Evolutionary conservation across 352 stramenopile species (phyloP).

Genomic region (Sclerospora graminicola): DNA sequence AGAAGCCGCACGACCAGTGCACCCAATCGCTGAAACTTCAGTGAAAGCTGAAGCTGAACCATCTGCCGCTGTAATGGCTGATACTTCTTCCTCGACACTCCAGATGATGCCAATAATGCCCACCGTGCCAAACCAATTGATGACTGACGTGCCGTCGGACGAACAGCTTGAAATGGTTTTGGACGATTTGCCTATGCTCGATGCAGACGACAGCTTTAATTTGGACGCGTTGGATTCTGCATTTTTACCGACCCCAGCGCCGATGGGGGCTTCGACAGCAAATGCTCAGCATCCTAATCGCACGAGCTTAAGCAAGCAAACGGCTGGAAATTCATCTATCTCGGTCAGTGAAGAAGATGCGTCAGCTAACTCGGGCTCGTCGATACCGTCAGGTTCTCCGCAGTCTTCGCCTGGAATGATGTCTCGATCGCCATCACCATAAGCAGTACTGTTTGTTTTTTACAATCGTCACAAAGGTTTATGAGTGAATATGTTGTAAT

Average conservation of each 20-base stretch:
- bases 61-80: neutral
- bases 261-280: constrained; percentile 3
- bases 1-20: neutral
- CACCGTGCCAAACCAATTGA: constrained; percentile 22
- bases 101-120: constrained; percentile 22
- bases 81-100: constrained; percentile 2
- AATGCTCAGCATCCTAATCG: constrained; percentile 9
- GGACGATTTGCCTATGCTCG: constrained; percentile 63
- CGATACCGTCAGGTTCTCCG: constrained; percentile 43
- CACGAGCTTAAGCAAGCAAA: constrained; percentile 28
- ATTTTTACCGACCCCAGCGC: constrained; percentile 18
- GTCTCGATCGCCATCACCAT: constrained; percentile 56
- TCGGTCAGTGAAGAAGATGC: constrained; percentile 35
- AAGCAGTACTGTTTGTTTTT: too few relatives aligned
- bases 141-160: constrained; percentile 39
- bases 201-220: constrained; percentile 54
- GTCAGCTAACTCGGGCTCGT: constrained; percentile 52
- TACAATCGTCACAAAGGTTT: too few relatives aligned
- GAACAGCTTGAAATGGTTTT: constrained; percentile 64
- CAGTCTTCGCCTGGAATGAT: constrained; percentile 39
- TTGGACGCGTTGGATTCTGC: constrained; percentile 27
- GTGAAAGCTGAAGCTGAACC: constrained; percentile 9
- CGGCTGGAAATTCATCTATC: constrained; percentile 29
- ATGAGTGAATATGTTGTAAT: too few relatives aligned
- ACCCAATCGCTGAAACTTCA: too few relatives aligned